These are phyloP conservation scores for Hymenoscyphus fraxineus DNA, from an alignment of 2,329 filamentous ascomycete genomes.

Conservation along the genomic window DNA sequence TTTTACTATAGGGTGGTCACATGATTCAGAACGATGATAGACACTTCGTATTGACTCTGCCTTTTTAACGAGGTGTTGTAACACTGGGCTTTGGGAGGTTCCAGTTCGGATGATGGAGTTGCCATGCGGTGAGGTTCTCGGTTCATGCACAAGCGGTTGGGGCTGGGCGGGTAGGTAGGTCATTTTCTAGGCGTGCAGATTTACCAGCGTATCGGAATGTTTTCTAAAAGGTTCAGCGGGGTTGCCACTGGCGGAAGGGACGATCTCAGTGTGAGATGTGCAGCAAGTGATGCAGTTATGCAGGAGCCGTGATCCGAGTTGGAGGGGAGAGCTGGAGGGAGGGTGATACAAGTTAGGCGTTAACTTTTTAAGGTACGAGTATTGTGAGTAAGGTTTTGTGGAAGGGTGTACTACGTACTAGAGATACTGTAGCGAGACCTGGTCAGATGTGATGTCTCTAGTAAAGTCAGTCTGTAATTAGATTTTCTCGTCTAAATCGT, in stretches of 20 bases:
- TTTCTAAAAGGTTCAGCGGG: neutral
- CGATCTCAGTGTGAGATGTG: slow-evolving; percentile 1
- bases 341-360: neutral
- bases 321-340: neutral
- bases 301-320: slow-evolving; percentile 1
- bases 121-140: neutral
- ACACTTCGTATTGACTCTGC: no score
- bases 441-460: neutral
- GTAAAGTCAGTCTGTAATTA: neutral
- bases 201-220: neutral
- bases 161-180: slow-evolving; percentile 3
- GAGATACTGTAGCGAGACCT: neutral
- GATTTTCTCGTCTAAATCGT: neutral
- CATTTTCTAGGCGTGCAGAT: neutral
- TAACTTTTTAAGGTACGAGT: neutral
- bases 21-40: no score
- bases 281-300: slow-evolving; percentile 2
- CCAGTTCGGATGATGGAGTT: slow-evolving; percentile 2
- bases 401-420: no score
- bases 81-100: no score
- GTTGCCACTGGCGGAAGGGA: neutral
- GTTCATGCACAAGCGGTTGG: slow-evolving; percentile 1
- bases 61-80: no score
- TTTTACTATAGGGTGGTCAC: no score
- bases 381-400: neutral